A percentile compares a stretch with the other conserved stretches of the same genome.
phyloP scores from a whole-genome alignment of 129 eudicot genomes.

The Flaveria linearis region DNA sequence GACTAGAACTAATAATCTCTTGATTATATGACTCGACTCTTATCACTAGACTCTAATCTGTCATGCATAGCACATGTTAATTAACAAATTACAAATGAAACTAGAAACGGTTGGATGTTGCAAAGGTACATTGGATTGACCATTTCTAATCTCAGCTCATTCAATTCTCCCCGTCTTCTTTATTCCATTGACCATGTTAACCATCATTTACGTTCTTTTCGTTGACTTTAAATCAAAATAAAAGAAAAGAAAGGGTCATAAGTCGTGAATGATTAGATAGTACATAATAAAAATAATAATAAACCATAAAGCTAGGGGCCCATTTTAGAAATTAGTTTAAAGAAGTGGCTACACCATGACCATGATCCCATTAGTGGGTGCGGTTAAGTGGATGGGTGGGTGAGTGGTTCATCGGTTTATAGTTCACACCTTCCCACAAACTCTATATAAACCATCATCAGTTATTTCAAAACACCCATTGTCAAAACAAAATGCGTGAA shows the following conservation, averaged over 20 bases:
- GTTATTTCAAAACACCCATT: neutral
- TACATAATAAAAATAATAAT: neutral
- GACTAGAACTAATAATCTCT: no score
- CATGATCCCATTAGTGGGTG: constrained; percentile 18
- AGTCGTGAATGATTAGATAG: neutral
- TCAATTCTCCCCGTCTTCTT: neutral
- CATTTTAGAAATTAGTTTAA: neutral
- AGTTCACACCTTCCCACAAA: constrained; percentile 2
- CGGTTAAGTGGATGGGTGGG: neutral
- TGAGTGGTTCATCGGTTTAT: constrained; percentile 16
- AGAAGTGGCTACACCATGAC: constrained; percentile 7
- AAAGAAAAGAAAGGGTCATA: neutral
- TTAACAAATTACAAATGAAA: neutral
- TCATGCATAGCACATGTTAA: neutral
- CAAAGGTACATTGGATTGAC: neutral
- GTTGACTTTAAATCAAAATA: neutral
- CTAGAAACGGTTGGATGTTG: neutral
- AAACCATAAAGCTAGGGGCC: neutral
- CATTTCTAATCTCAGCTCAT: neutral
- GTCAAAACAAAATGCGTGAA: constrained; percentile 17
- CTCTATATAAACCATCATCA: neutral
- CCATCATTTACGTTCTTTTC: neutral
- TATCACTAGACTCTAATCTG: no score
- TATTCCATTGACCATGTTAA: neutral
- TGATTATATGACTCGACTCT: no score